A percentile compares a stretch with the other conserved stretches of the same genome.
Evolutionary conservation across 768 basidiomycete species (phyloP).

Genomic region (Xerocomellus intermedius): DNA sequence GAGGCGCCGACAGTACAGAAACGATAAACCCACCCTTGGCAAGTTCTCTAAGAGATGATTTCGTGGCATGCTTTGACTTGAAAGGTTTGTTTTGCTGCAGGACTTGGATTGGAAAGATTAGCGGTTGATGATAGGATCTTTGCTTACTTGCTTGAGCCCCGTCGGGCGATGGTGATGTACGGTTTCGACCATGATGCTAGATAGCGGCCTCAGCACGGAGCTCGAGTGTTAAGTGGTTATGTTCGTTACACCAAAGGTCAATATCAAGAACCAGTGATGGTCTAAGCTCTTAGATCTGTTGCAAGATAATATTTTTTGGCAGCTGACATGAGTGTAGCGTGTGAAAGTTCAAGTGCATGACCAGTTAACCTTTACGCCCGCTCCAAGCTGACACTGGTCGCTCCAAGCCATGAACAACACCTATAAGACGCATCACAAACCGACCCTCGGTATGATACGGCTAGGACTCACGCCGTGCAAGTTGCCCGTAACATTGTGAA

Average conservation of each 20-base stretch:
- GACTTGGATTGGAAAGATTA: neutral
- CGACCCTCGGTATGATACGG: neutral
- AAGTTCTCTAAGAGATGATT: slow-evolving; percentile 77
- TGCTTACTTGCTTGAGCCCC: slow-evolving; percentile 69
- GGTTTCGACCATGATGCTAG: slow-evolving; percentile 35
- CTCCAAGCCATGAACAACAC: neutral
- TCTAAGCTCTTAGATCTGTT: neutral
- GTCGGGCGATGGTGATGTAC: slow-evolving; percentile 72
- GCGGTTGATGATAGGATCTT: slow-evolving; percentile 1
- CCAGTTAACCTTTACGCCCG: too few relatives aligned
- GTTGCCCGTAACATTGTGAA: neutral
- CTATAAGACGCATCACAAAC: neutral
- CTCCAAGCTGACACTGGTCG: neutral
- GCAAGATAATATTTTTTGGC: neutral
- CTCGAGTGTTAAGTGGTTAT: neutral
- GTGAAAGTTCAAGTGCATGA: neutral
- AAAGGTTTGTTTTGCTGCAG: slow-evolving; percentile 83
- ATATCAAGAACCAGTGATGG: neutral
- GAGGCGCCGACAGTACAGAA: neutral
- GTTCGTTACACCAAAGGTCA: neutral
- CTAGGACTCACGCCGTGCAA: neutral
- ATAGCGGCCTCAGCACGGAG: neutral
- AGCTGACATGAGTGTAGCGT: neutral
- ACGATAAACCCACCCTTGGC: slow-evolving; percentile 63
- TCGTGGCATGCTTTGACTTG: slow-evolving; percentile 89